Evolutionary conservation across 2,329 filamentous ascomycete genomes (phyloP), one percentile per base, ranked within the genome.

Genomic region (Monilinia polystroma): DNA sequence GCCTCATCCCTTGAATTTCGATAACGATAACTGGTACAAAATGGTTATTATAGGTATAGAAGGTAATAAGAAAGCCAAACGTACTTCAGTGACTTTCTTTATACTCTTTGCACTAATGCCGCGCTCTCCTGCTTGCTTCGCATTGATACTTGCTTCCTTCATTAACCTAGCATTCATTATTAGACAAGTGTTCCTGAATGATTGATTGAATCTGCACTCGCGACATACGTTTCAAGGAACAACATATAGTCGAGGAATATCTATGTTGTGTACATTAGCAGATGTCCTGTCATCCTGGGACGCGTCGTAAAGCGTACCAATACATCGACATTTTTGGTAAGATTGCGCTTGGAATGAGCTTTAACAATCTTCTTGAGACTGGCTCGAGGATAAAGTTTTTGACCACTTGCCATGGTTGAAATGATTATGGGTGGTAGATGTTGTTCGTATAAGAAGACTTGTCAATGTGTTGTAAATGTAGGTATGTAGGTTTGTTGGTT

Each of bases 291-390:
- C 12, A n/a, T 58, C 51, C 62, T 53, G 66, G n/a, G 69, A 71
- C 67, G 71, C 67, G 70, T 72, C 68, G 64, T 54, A 58, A 62
- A 56, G 73, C 85, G 68, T 79, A 96, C 92, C 80, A 94, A 82
- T 67, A 96, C 87, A 78, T 97, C 93, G 41, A 88, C 90, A 78
- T 95, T 93, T 78, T 92, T 95, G 81, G 89, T 92, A 70, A 96
- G 79, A 70, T 85, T 90, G 76, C 89, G 87, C 70, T 91, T 90
- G 11, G 92, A 90, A 78, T 96, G 92, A 23, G 92, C 92, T 79
- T 96, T 97, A 74, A 96, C 84, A 68, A 96, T 94, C 78, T 93
- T 93, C 79, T 93, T 95, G 73, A 97, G 83, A 0, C 91, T 95
- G 23, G 87, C 88, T 70, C 93, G 88, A 14, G 93, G 93, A 75